Conservation (phyloP, 2,329 filamentous ascomycete species). For the Delphinella strobiligena region DNA sequence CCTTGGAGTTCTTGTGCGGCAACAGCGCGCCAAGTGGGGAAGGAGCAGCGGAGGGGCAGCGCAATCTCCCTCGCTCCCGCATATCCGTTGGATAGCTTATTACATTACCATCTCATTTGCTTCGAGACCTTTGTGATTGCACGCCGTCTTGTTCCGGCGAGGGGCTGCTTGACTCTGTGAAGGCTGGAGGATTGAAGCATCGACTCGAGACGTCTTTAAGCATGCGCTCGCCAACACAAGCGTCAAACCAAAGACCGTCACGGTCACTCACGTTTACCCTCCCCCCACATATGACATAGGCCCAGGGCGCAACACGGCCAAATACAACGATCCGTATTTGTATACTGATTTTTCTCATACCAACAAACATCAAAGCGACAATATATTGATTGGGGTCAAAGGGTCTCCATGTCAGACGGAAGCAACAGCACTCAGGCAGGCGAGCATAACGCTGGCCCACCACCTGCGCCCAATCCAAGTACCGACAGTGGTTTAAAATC, state of each 20-base stretch:
- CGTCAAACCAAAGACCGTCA: neutral
- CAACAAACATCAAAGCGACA: neutral
- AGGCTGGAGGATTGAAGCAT: neutral
- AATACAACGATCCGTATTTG: no score
- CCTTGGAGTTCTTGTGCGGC: no score
- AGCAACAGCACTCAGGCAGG: no score
- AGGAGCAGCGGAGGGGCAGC: no score
- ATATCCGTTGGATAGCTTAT: no score
- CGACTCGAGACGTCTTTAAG: neutral
- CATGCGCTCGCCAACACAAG: neutral
- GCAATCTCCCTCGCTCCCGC: no score
- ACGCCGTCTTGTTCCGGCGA: neutral
- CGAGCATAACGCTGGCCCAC: conserved; percentile 1
- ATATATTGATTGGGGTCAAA: conserved; percentile 3
- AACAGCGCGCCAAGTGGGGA: no score
- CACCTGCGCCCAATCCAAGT: conserved; percentile 7
- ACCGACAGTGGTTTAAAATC: conserved; percentile 6
- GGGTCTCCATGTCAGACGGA: no score
- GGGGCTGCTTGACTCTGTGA: no score
- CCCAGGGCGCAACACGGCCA: neutral
- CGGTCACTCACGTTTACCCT: no score
- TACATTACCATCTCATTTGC: no score
- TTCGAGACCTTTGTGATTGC: no score
- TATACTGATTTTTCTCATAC: conserved; percentile 2
- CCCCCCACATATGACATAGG: neutral